Base-by-base conservation (phyloP, 371 early-diverging fungal genomes). In the Capillidium heterosporum region DNA sequence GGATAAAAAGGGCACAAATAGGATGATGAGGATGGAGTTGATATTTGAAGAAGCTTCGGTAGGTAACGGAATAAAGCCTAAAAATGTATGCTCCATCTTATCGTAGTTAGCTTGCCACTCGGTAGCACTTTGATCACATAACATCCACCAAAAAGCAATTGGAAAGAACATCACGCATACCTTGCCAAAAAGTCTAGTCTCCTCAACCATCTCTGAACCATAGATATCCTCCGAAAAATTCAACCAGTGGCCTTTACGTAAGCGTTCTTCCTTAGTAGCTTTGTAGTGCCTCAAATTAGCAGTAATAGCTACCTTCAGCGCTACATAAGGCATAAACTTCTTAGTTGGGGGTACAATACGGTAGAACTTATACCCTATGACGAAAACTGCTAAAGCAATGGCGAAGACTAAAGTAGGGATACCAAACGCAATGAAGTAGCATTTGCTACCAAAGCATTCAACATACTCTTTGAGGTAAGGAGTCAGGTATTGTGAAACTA, bases 71-170 rank as follows among this genome's bases (percentile, higher is more conserved):
- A 39, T 48, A 21, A 48, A 56, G 7, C 65, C 66, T 47, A 64
- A 64, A 50, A 64, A 35, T 17, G 13, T 32, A 7, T 59, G 58
- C 23, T 63, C 54, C 61, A 57, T 60, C 72, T 74, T 71, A 55
- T 64, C 27, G 1, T 53, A 53, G 0, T 53, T 10, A 21, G 31
- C 19, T 26, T 53, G 53, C 53, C 53, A 53, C 24, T 69, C 65
- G 47, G 67, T 63, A 32, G 62, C 61, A 62, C 69, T 67, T 61
- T 79, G 79, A 62, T 74, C 72, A 64, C 70, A 79, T 21, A 65
- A 68, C 70, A 74, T 71, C 75, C 73, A 76, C 71, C 73, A 75
- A 64, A 75, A 62, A 1, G 65, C 61, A 43, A 69, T 61, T 13
- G 75, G 80, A 21, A 70, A 31, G 32, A 75, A 52, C 24, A 67